These are phyloP conservation scores for Bruguiera hainesii DNA, from an alignment of 441 rosid species.

Conservation along the genomic window DNA sequence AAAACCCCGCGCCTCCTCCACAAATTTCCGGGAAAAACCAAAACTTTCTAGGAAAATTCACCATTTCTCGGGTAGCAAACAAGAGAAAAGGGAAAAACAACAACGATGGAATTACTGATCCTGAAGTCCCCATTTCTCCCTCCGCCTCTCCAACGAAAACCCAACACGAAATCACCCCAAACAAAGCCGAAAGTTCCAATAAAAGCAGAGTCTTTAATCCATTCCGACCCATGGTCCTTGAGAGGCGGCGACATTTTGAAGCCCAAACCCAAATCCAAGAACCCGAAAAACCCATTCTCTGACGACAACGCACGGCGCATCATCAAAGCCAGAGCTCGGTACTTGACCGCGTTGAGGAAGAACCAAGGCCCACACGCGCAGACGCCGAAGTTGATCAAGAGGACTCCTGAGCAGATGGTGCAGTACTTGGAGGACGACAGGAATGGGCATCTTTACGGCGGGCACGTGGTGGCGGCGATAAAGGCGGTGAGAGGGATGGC, in stretches of 20 bases:
- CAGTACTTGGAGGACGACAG: conserved; percentile 68
- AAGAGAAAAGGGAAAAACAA: no score
- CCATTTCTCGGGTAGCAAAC: no score
- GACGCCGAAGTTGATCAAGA: conserved; percentile 85
- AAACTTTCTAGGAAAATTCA: no score
- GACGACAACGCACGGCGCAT: conserved; percentile 89
- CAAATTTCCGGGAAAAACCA: no score
- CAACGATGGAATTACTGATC: no score
- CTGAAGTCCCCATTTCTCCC: no score
- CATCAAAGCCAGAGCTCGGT: conserved; percentile 66
- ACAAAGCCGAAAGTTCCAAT: no score
- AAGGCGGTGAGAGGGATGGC: conserved; percentile 64
- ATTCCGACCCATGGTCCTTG: conserved; percentile 81
- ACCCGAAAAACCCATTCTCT: conserved; percentile 64
- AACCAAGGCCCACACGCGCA: conserved; percentile 67
- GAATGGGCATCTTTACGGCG: conserved; percentile 74
- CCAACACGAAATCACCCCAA: no score
- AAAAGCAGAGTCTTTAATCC: conserved; percentile 30
- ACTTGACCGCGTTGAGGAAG: conserved; percentile 64
- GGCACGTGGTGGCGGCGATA: conserved; percentile 81
- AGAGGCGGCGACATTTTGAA: conserved; percentile 58
- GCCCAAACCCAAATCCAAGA: conserved; percentile 63
- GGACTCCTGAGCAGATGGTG: conserved; percentile 94
- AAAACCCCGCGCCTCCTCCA: no score
- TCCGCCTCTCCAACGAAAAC: no score